Evolutionary conservation across 2,329 filamentous ascomycete genomes (phyloP).

Genomic region (Mycogone perniciosa): DNA sequence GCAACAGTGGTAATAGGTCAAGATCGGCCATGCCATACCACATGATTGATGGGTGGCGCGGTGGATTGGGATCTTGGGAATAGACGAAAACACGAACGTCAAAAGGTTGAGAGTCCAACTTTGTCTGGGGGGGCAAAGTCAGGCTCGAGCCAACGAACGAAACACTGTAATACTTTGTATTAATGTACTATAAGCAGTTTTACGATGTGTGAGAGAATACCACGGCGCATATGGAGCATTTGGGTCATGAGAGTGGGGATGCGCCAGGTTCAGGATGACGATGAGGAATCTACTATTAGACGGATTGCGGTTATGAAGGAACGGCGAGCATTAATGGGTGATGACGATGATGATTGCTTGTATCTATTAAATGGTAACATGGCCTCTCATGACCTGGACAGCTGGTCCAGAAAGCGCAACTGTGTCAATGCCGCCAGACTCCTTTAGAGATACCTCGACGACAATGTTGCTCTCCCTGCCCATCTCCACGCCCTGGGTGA

Average conservation of each 20-base stretch:
- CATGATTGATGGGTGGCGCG: conserved; percentile 7
- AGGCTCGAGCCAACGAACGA: conserved; percentile 9
- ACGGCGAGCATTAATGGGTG: conserved; percentile 1
- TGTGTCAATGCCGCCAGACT: conserved; percentile 21
- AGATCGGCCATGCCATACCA: background rate
- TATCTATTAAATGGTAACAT: conserved; percentile 21
- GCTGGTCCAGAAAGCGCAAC: conserved; percentile 31
- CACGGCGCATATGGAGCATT: conserved; percentile 17
- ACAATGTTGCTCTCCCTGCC: conserved; percentile 49
- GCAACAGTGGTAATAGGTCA: background rate
- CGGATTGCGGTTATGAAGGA: background rate
- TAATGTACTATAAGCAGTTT: conserved; percentile 31
- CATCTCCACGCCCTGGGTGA: conserved; percentile 65
- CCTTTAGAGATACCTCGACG: conserved; percentile 36
- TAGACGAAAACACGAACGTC: conserved; percentile 14
- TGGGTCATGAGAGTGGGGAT: conserved; percentile 4
- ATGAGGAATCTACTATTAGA: background rate
- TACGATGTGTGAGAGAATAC: conserved; percentile 21
- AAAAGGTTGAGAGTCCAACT: conserved; percentile 10
- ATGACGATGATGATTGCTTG: background rate
- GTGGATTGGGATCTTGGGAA: conserved; percentile 10
- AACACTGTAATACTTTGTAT: conserved; percentile 31
- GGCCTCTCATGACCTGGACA: conserved; percentile 30
- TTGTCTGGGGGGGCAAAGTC: conserved; percentile 22
- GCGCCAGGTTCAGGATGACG: conserved; percentile 7